A percentile compares a stretch with the other conserved stretches of the same genome.
These are phyloP conservation scores for Rhizophora mangle DNA, from an alignment of 345 rosid genomes.

Conservation along the genomic window DNA sequence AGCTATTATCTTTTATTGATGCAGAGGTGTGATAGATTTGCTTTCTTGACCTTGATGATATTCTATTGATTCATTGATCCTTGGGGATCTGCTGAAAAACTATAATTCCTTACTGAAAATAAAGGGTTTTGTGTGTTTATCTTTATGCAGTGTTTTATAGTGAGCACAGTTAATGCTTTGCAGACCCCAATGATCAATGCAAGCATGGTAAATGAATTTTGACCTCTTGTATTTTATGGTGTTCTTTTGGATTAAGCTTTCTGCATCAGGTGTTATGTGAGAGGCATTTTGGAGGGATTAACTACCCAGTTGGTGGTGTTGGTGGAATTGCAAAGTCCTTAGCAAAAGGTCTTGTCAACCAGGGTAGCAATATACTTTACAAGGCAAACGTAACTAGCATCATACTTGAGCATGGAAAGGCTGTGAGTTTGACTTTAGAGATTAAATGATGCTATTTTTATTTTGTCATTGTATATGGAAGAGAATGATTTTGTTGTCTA, in stretches of 20 bases:
- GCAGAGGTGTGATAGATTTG: constrained; percentile 62
- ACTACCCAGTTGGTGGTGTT: constrained; percentile 93
- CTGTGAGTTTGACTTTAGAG: constrained; percentile 50
- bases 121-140: constrained; percentile 6
- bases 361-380: constrained; percentile 82
- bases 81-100: not conserved
- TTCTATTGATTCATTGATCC: not conserved
- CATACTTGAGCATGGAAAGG: constrained; percentile 72
- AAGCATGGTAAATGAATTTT: constrained; percentile 57
- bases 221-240: constrained; percentile 7
- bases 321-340: constrained; percentile 88
- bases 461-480: constrained; percentile 2
- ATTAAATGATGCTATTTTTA: constrained; percentile 6
- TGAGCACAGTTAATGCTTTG: constrained; percentile 81
- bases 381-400: constrained; percentile 73
- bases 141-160: constrained; percentile 85
- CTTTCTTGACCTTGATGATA: constrained; percentile 6
- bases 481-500: constrained; percentile 9
- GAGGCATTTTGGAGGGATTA: constrained; percentile 95
- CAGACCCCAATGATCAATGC: constrained; percentile 98
- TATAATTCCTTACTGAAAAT: not conserved
- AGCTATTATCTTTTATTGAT: constrained; percentile 80
- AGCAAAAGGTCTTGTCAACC: constrained; percentile 69
- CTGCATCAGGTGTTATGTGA: constrained; percentile 81
- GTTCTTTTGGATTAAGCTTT: constrained; percentile 6